Evolutionary conservation across 148 eudicot genomes (phyloP), one percentile per base, ranked within the genome.

Genomic region (Rhododendron griersonianum): DNA sequence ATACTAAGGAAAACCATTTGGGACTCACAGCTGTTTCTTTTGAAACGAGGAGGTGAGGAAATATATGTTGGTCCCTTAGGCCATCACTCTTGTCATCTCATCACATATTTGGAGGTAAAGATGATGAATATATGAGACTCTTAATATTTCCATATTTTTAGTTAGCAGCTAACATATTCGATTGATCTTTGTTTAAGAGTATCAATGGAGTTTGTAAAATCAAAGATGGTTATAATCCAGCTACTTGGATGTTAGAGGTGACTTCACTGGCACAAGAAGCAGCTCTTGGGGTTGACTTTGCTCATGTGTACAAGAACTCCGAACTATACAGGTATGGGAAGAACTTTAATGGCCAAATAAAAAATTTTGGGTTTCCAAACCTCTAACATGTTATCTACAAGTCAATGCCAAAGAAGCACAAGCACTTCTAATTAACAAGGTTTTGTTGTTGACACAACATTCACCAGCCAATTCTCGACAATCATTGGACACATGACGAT

Each of bases 181-280:
- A 25, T 13, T 44, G 30, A 84, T 84, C 15, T 81, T 35, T 79
- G 82, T 80, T 4, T 82, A 50, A 93, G 93, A 91, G 89, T 30
- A 88, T 89, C 19, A 30, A 85, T 77, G 95, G 95, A 84, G 90
- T 93, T 30, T 89, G 86, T 86, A 92, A 91, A 89, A 93, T 93
- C 82, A 92, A 91, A 89, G 94, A 93, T 61, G 94, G 92, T 33
- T 90, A 92, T 84, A 93, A 93, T 84, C 95, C 95, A 6, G 95
- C 95, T 48, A 93, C 96, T 1, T 93, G 96, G 96, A 93, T 93
- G 96, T 80, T 93, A 90, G 96, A 92, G 82, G 93, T 92, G 15
- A 88, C 93, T 83, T 93, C 96, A 82, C 28, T 84, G 33, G 89
- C 92, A 83, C 93, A 92, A 85, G 96, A 93, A 86, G 79, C 80